Base-by-base conservation (phyloP, 164 flowering plant genomes). In the Vitis amurensis region DNA sequence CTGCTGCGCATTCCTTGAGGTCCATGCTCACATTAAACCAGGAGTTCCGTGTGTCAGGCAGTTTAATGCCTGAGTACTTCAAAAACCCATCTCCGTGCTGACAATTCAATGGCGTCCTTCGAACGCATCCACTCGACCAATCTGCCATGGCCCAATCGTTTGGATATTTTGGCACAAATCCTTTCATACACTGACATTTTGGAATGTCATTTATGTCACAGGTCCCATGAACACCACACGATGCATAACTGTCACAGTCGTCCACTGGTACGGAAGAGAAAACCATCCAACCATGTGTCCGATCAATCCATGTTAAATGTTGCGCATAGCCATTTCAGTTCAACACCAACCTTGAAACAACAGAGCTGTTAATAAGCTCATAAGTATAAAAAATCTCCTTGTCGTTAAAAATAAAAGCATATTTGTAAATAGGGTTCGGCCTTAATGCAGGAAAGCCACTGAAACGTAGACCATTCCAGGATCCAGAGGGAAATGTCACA, bases 111-210 rank as follows among this genome's bases (percentile, higher is more conserved):
- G 68, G 56, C 4, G 15, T 64, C 8, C 23, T 66, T 9, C 81
- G 67, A n/a, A 62, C 31, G 44, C 87, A 83, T 13, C 84, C 86
- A 11, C 13, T 56, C 0, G 76, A 53, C 76, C 72, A 71, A 37
- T 76, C 73, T 12, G 48, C 48, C 9, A 30, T n/a, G 8, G 59
- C 4, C 80, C 80, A 80, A 6, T 70, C 48, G 12, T 65, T 19
- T 3, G 68, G 55, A 1, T 16, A 56, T 48, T 61, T 77, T 1
- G 84, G 84, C 12, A 1, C 29, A 68, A 77, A 83, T 2, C 83
- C 81, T 4, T 50, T 14, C 67, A 83, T 59, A 70, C 87, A 81
- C 16, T 23, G 49, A 30, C 84, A 81, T 5, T 16, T 31, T 0
- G 81, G 69, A 1, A 76, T 55, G 2, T 29, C 29, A 9, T 48